These are phyloP conservation scores for Medicago ruthenica DNA, from an alignment of 306 rosid species.

Conservation along the genomic window DNA sequence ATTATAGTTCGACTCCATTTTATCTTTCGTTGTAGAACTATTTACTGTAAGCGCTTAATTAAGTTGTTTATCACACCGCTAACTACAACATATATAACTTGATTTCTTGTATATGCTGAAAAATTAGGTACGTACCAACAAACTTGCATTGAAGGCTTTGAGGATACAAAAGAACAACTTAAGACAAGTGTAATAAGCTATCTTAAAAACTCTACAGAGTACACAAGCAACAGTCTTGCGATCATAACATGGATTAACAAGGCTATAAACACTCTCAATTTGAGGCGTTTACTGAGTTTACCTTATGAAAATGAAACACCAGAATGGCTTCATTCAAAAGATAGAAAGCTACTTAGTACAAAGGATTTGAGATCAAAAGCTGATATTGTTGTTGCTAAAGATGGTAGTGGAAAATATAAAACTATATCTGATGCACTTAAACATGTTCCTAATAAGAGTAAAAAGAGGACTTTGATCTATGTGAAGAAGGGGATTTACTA, in stretches of 20 bases:
- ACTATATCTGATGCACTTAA: conserved; percentile 65
- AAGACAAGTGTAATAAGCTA: conserved; percentile 18
- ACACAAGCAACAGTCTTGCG: conserved; percentile 82
- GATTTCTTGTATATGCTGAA: conserved; percentile 16
- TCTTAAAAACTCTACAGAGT: conserved; percentile 66
- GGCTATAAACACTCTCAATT: conserved; percentile 39
- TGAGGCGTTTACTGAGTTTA: conserved; percentile 39
- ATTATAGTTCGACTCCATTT: too few species aligned
- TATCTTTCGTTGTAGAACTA: too few species aligned
- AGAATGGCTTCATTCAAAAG: conserved; percentile 43
- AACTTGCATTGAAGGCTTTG: conserved; percentile 72
- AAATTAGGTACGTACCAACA: conserved; percentile 63
- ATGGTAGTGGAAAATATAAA: conserved; percentile 63
- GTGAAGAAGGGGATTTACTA: conserved; percentile 71
- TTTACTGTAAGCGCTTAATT: too few species aligned
- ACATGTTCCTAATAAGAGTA: conserved; percentile 57
- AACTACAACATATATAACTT: neutral
- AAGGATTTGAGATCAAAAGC: conserved; percentile 42
- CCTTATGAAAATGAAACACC: conserved; percentile 33
- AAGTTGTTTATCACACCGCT: too few species aligned
- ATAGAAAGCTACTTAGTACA: conserved; percentile 37
- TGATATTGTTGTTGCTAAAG: conserved; percentile 59
- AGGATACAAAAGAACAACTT: conserved; percentile 42
- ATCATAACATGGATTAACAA: conserved; percentile 61
- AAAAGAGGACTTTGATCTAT: conserved; percentile 63